Evolutionary conservation across 495 filamentous ascomycete species (phyloP).

Genomic region (Podospora sp.): DNA sequence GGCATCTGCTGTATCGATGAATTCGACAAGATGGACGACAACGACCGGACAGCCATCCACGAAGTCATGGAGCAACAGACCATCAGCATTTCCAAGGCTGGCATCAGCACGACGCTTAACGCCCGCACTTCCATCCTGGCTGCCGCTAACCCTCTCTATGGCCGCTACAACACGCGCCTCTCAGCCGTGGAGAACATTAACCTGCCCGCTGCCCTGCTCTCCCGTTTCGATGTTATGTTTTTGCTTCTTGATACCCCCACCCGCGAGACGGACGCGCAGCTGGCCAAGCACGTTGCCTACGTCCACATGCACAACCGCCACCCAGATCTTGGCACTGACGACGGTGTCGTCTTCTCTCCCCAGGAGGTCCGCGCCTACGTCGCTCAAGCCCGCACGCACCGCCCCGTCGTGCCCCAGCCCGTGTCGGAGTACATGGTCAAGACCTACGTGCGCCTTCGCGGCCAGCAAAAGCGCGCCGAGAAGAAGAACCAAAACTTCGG

Average conservation of each 20-base stretch:
- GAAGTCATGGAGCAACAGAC: conserved; percentile 99
- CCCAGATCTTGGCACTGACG: conserved; percentile 67
- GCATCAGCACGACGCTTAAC: conserved; percentile 94
- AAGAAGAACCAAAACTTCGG: conserved; percentile 85
- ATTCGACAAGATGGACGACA: conserved; percentile 99
- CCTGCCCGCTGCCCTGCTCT: conserved; percentile 90
- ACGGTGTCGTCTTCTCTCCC: conserved; percentile 73
- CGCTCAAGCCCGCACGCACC: conserved; percentile 84
- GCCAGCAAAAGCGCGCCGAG: conserved; percentile 86
- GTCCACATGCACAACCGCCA: conserved; percentile 98
- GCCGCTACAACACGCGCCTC: conserved; percentile 94
- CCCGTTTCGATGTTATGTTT: conserved; percentile 96
- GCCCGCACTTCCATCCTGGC: conserved; percentile 97
- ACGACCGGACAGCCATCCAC: conserved; percentile 94
- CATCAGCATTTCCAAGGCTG: conserved; percentile 97
- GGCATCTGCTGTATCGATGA: conserved; percentile 99
- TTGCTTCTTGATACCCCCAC: conserved; percentile 91
- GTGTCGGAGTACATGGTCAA: conserved; percentile 96
- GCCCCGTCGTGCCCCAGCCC: conserved; percentile 77
- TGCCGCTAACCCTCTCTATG: conserved; percentile 95
- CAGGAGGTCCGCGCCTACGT: conserved; percentile 94
- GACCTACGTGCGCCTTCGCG: conserved; percentile 90
- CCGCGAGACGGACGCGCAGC: conserved; percentile 83
- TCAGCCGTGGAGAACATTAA: conserved; percentile 99
- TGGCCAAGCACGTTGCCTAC: conserved; percentile 94